Conservation (phyloP, 2,329 filamentous ascomycete species). For the Aspergillus terreus region DNA sequence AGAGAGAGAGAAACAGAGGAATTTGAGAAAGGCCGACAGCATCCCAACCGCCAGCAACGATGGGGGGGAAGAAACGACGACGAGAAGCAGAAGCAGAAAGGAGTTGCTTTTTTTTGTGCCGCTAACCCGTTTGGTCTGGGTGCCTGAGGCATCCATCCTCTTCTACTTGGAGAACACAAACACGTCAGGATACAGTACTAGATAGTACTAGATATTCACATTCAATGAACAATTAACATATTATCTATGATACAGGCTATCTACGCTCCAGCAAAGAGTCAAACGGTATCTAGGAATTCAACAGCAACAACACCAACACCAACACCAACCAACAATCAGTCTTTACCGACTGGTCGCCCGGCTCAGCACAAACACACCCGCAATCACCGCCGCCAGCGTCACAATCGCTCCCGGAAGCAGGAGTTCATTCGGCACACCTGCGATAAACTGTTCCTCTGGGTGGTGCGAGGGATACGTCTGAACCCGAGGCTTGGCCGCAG, state of each 20-base stretch:
- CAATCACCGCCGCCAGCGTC: conserved; percentile 88
- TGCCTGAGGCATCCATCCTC: too few relatives aligned
- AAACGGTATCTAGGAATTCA: conserved; percentile 1
- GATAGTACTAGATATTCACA: too few relatives aligned
- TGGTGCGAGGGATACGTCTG: conserved; percentile 46
- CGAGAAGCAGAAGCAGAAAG: conserved; percentile 4
- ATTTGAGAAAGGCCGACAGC: conserved; percentile 11
- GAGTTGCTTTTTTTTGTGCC: too few relatives aligned
- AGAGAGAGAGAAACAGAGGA: conserved; percentile 7
- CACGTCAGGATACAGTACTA: too few relatives aligned
- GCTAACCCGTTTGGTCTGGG: too few relatives aligned
- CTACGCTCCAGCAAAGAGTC: neutral
- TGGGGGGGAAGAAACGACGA: conserved; percentile 5
- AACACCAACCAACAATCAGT: neutral
- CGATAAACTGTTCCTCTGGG: conserved; percentile 73
- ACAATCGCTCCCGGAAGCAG: conserved; percentile 91
- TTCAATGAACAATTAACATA: too few relatives aligned
- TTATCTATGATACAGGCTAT: neutral
- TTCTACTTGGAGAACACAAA: too few relatives aligned
- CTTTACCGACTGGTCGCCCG: conserved; percentile 53
- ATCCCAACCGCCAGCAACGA: conserved; percentile 20
- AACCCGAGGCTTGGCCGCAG: conserved; percentile 39
- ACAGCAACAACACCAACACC: neutral
- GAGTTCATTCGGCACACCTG: conserved; percentile 89
- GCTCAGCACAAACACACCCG: conserved; percentile 86